These are phyloP conservation scores for Paramecium tetraurelia DNA, from an alignment of 73 alveolate genomes.

Conservation along the genomic window DNA sequence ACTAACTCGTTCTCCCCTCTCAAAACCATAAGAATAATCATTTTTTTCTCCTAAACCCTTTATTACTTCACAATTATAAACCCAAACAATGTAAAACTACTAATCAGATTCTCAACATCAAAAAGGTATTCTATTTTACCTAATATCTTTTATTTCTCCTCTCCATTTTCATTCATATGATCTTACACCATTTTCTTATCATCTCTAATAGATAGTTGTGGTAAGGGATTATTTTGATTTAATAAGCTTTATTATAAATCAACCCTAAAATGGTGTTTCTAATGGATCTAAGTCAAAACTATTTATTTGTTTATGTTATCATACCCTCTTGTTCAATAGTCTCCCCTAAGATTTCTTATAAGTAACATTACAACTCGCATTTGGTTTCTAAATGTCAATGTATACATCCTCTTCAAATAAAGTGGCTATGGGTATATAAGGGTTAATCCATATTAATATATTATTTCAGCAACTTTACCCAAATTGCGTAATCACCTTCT, in stretches of 20 bases:
- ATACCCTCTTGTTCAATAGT: conserved; percentile 89
- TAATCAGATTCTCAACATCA: background rate
- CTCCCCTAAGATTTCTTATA: conserved; percentile 82
- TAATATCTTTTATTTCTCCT: background rate
- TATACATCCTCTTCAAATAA: conserved; percentile 37
- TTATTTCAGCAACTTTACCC: no score
- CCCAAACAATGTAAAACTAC: background rate
- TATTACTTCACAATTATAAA: background rate
- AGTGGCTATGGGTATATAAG: conserved; percentile 53
- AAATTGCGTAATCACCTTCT: conserved; percentile 93
- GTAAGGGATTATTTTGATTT: background rate
- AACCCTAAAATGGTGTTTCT: background rate
- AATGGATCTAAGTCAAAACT: background rate
- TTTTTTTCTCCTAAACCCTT: background rate
- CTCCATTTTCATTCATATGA: background rate
- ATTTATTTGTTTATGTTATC: background rate
- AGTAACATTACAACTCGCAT: conserved; percentile 45
- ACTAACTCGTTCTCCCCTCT: background rate
- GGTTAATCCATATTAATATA: no score
- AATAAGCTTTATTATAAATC: background rate
- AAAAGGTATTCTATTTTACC: background rate
- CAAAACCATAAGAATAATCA: background rate
- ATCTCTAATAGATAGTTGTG: background rate
- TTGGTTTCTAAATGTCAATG: conserved; percentile 61
- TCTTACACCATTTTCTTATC: background rate